Conservation (phyloP, 306 rosid species). For the Lagenaria siceraria region DNA sequence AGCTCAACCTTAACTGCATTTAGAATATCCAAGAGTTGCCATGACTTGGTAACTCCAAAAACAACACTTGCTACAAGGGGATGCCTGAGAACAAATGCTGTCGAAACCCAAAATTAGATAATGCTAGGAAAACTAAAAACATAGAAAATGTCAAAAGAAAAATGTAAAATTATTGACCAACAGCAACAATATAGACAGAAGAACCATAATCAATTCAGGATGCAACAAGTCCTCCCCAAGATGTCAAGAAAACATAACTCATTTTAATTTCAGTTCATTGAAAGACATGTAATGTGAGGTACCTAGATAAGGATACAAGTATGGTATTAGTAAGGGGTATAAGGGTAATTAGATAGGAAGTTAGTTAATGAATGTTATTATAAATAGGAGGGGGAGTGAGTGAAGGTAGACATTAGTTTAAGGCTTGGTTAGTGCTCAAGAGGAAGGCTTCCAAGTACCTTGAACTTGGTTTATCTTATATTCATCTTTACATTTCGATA, state of each 20-base stretch:
- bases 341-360: no score
- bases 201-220: background rate
- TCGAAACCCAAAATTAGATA: slow-evolving; percentile 6
- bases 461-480: no score
- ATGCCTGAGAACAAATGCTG: slow-evolving; percentile 85
- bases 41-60: slow-evolving; percentile 71
- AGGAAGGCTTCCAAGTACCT: no score
- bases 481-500: no score
- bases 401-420: no score
- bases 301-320: no score
- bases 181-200: background rate
- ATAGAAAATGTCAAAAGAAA: background rate
- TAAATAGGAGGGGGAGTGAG: no score
- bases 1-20: slow-evolving; percentile 49
- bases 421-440: no score
- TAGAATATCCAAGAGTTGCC: slow-evolving; percentile 65
- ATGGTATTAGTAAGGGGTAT: no score
- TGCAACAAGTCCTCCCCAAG: background rate
- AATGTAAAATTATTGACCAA: background rate
- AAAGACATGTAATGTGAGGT: background rate
- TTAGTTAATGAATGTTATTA: no score
- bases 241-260: background rate
- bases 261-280: background rate
- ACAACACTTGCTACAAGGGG: slow-evolving; percentile 77
- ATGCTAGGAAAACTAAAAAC: background rate